Percentiles rank a stretch among this genome's conserved stretches.
Conservation (phyloP, 129 eudicot genomes). For the Helichrysum umbraculigerum region DNA sequence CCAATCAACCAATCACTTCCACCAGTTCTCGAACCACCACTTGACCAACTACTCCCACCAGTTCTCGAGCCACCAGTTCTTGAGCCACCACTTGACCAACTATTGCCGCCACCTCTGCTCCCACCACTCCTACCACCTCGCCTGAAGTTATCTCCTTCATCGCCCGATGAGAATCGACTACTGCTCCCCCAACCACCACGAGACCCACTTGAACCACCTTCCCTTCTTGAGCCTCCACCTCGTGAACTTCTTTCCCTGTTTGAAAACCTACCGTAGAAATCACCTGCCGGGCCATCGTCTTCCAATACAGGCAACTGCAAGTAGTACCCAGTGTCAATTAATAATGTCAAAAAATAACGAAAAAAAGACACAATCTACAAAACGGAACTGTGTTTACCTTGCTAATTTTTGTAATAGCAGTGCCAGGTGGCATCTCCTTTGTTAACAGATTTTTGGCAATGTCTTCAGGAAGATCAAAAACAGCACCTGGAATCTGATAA, state of each 20-base stretch:
- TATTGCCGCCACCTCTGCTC: conserved; percentile 37
- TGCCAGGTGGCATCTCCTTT: conserved; percentile 79
- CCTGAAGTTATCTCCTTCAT: conserved; percentile 50
- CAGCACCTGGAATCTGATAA: conserved; percentile 80
- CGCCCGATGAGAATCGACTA: conserved; percentile 46
- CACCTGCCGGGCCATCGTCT: conserved; percentile 79
- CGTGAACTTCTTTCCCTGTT: conserved; percentile 53
- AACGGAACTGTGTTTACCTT: conserved; percentile 45
- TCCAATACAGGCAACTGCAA: conserved; percentile 82
- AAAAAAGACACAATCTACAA: background rate
- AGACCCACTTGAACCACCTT: conserved; percentile 58
- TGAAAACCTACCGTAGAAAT: conserved; percentile 80
- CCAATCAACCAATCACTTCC: conserved; percentile 80
- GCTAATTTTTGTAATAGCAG: conserved; percentile 65
- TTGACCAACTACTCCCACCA: conserved; percentile 54
- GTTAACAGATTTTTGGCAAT: conserved; percentile 74
- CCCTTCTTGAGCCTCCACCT: conserved; percentile 45
- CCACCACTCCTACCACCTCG: conserved; percentile 60
- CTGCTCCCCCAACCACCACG: conserved; percentile 43
- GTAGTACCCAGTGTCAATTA: conserved; percentile 2
- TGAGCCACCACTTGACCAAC: conserved; percentile 50
- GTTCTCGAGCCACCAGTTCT: conserved; percentile 44
- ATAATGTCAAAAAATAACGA: background rate
- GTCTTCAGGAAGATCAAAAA: conserved; percentile 93
- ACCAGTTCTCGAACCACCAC: conserved; percentile 45